phyloP scores from a whole-genome alignment of 2,329 filamentous ascomycete genomes.

The Ceratocystis variospora region DNA sequence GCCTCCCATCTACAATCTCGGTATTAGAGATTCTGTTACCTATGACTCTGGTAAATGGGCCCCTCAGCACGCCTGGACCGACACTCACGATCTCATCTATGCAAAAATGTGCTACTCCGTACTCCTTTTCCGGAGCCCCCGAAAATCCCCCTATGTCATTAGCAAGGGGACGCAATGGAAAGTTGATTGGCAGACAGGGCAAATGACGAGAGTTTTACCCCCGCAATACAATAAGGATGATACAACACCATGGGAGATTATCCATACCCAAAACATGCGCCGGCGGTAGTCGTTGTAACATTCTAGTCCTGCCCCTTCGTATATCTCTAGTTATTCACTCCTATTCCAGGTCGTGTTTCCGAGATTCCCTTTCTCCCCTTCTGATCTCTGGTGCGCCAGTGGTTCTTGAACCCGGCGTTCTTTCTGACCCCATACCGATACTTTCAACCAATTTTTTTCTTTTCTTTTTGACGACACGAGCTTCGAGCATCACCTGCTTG shows the following conservation, averaged over 20 bases:
- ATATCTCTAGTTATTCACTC: not conserved
- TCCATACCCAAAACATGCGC: conserved; percentile 35
- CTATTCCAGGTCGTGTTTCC: not conserved
- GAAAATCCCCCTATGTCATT: conserved; percentile 45
- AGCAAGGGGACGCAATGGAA: conserved; percentile 44
- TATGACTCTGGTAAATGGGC: conserved; percentile 42
- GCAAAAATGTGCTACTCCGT: conserved; percentile 48
- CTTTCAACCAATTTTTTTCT: conserved; percentile 2
- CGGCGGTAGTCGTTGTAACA: not conserved
- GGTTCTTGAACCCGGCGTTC: not conserved
- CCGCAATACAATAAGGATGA: conserved; percentile 41
- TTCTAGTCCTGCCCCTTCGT: not conserved
- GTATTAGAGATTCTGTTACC: conserved; percentile 32
- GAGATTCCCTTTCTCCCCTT: not conserved
- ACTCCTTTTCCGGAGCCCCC: conserved; percentile 41
- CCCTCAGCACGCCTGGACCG: conserved; percentile 41
- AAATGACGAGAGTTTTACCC: conserved; percentile 39
- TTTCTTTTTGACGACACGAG: not conserved
- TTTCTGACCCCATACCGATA: not conserved
- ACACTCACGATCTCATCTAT: conserved; percentile 44
- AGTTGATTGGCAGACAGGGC: conserved; percentile 45
- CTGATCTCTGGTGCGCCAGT: not conserved
- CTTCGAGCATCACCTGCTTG: not conserved
- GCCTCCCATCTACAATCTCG: conserved; percentile 24
- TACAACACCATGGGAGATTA: conserved; percentile 36